Evolutionary conservation across 768 basidiomycete species (phyloP), one percentile per base, ranked within the genome.

Genomic region (Hygrophorus pudorinus): DNA sequence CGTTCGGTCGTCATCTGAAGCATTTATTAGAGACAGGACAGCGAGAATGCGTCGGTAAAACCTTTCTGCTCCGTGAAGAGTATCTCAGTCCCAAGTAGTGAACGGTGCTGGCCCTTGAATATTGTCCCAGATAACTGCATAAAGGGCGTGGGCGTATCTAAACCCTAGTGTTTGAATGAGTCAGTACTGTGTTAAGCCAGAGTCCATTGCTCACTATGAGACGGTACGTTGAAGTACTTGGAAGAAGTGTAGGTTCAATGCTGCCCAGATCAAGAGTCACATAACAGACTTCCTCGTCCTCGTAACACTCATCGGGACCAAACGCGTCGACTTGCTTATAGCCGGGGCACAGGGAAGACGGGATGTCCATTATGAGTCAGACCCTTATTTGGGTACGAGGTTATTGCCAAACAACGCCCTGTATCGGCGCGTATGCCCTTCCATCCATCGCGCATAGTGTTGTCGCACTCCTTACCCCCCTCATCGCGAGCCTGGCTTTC

Each of bases 81-180:
- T 18, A 90, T 61, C 53, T 90, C 86, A 0, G 83, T 82, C 2
- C 87, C 87, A 2, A 89, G 63, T 3, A 89, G 66, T 13, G 66
- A 56, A 45, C 83, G 76, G 48, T 87, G 78, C 30, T 68, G 63
- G 0, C 87, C 87, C 58, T 79, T 79, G 49, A 88, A 70, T 14
- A 86, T 68, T 1, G 82, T 81, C 2, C 85, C 85, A 4, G 81
- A 79, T 1, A 89, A 67, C 51, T 90, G 87, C 16, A 90, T 59
- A 51, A 78, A 86, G 0, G 87, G 86, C 0, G 76, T 81, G 0
- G 83, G 75, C 0, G 83, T 83, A 55, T 90, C 85, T 17, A 89
- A 58, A 1, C 85, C 86, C 87, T 85, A 51, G 12, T 45, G 20
- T 38, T 8, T 38, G 10, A 35, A 29, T 30, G 20, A 5, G n/a